Evolutionary conservation across 805 yeast genomes (phyloP).

Genomic region (Candida odintsovae): DNA sequence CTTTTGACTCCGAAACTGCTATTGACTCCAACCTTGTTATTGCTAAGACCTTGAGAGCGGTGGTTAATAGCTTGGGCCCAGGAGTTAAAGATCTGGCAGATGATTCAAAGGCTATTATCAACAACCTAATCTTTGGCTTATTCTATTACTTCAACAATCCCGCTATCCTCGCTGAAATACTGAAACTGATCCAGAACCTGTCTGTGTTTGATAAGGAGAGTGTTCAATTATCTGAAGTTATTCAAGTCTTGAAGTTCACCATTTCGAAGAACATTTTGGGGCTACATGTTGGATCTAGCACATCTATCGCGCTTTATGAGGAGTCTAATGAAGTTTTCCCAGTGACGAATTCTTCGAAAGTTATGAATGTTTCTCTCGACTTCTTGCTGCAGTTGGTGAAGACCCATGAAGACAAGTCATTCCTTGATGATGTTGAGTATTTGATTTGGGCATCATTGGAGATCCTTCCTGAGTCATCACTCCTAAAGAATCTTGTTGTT

Average conservation of each 20-base stretch:
- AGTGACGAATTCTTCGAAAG: slow-evolving; percentile 34
- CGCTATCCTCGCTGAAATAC: slow-evolving; percentile 28
- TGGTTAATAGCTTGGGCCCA: slow-evolving; percentile 57
- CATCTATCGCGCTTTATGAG: slow-evolving; percentile 32
- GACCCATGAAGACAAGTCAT: slow-evolving; percentile 41
- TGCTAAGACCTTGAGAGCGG: slow-evolving; percentile 36
- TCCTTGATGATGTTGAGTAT: slow-evolving; percentile 41
- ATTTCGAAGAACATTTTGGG: slow-evolving; percentile 28
- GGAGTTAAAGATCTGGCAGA: slow-evolving; percentile 31
- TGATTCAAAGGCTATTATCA: slow-evolving; percentile 27
- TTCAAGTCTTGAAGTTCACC: slow-evolving; percentile 26
- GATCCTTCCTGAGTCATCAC: slow-evolving; percentile 36
- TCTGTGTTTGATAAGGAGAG: slow-evolving; percentile 38
- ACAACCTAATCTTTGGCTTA: slow-evolving; percentile 30
- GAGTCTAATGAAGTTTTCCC: slow-evolving; percentile 39
- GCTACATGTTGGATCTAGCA: slow-evolving; percentile 20
- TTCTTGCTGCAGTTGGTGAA: slow-evolving; percentile 57
- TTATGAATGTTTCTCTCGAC: slow-evolving; percentile 41
- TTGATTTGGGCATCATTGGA: slow-evolving; percentile 58
- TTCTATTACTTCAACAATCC: slow-evolving; percentile 30
- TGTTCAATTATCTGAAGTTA: slow-evolving; percentile 26
- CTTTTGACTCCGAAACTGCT: slow-evolving; percentile 25
- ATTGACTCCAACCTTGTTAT: slow-evolving; percentile 40
- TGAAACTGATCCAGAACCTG: slow-evolving; percentile 40
- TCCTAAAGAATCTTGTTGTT: slow-evolving; percentile 39